Base-by-base conservation (phyloP, 805 yeast genomes). In the Lipomyces kockii region DNA sequence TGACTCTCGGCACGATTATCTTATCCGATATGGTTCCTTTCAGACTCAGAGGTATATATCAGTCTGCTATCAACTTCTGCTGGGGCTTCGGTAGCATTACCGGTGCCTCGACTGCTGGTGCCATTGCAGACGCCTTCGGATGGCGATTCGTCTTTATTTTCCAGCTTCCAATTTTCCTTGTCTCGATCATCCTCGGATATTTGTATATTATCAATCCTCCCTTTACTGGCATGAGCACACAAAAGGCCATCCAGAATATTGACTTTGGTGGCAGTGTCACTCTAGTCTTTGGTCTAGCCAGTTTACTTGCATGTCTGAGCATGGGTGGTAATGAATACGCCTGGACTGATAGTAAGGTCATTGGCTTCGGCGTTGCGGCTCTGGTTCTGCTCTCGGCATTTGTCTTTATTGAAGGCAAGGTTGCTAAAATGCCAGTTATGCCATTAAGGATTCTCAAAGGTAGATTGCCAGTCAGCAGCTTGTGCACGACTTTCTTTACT, bases 41-140 rank as follows among this genome's bases (percentile, higher is more conserved):
- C 68, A 82, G 95, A 65, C 85, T 88, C 51, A 83, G 97, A 66
- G 97, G 97, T 0, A 77, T 90, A 39, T 91, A 86, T 77, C 97
- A 92, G 76, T 65, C 73, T 7, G 70, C 71, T 2, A 52, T 68
- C 55, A 70, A 70, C 46, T 65, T 70, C 29, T 64, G 71, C 64
- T 63, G 71, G 70, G 95, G 93, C 3, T 75, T 87, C 27, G 97
- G 97, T 2, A 87, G 91, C 2, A 87, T 89, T 0, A 76, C 84
- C 54, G 96, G 96, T n/a, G 93, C 92, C 0, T 60, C 66, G 77
- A 22, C 83, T 80, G 77, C 84, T 76, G 92, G 92, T 1, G 69
- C 83, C 37, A 78, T 88, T 61, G 83, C 88, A 37, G 78, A 80
- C 7, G 76, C 72, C 56, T 78, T 82, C 58, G 90, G 91, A 11